Base-by-base conservation (phyloP, 441 rosid species). In the Adansonia rubrostipa region DNA sequence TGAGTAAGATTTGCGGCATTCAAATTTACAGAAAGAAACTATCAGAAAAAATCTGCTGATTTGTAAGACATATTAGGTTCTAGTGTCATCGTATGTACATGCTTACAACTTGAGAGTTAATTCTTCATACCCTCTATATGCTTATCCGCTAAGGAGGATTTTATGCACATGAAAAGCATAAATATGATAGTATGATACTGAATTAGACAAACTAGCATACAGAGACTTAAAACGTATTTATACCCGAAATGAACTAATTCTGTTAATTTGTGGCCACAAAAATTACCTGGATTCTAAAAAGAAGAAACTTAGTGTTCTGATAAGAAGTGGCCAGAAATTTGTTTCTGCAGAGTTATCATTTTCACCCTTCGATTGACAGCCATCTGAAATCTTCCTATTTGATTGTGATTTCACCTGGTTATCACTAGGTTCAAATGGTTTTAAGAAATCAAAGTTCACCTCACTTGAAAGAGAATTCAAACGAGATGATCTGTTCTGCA, bases 401-500 rank as follows among this genome's bases (percentile, higher is more conserved):
- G 81, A 80, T 80, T 40, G 78, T 69, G 76, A 62, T 62, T 75
- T 74, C 5, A 61, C 47, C 69, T 9, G 58, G n/a, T 42, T 0
- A 45, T 72, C 71, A 69, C 74, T 80, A 82, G 86, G 85, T 87
- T 85, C 86, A 10, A 88, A 84, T 50, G 91, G 97, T 64, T 85
- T 86, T 42, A 80, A 80, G 85, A 91, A 88, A 86, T 96, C 88
- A 62, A 92, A 92, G 28, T 71, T 70, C 74, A 81, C 89, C 66
- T 81, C 88, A 11, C 47, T 70, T 40, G 86, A 86, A 78, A 85
- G 79, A 79, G 80, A 83, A 70, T 64, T 76, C 80, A 89, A 65
- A 72, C 83, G 81, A 67, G 84, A 86, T 74, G 93, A 90, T 82
- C 88, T 84, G 88, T 88, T 94, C 99, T 96, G 97, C 78, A 89